These are phyloP conservation scores for Penicillium sclerotigenum DNA, from an alignment of 2,329 filamentous ascomycete genomes.

Conservation along the genomic window DNA sequence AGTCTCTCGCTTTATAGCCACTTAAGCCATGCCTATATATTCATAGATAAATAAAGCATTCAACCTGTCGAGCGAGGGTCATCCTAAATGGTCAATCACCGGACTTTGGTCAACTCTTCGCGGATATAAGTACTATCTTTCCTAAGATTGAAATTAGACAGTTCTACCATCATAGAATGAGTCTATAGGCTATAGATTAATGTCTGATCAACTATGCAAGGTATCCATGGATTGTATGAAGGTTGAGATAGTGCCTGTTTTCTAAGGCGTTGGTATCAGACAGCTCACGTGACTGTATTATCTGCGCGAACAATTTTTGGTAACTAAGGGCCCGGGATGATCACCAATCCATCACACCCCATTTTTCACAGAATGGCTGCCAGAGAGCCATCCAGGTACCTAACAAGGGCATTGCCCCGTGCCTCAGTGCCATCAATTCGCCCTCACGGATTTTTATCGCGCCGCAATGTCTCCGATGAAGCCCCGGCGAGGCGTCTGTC, in stretches of 20 bases:
- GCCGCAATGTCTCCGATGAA: slow-evolving; percentile 49
- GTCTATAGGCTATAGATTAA: not conserved
- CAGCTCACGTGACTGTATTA: slow-evolving; percentile 15
- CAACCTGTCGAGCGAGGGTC: too few relatives aligned
- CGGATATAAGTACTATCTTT: not conserved
- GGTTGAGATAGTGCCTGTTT: slow-evolving; percentile 1
- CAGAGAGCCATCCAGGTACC: slow-evolving; percentile 39
- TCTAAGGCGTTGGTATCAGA: slow-evolving; percentile 2
- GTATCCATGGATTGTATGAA: not conserved
- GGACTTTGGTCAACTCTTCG: not conserved
- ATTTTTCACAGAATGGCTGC: slow-evolving; percentile 36
- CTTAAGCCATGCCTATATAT: not conserved
- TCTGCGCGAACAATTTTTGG: slow-evolving; percentile 34
- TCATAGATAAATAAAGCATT: not conserved
- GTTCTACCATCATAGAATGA: not conserved
- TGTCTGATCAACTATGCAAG: too few relatives aligned
- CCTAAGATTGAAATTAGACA: not conserved
- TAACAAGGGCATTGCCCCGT: slow-evolving; percentile 39
- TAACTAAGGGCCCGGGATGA: slow-evolving; percentile 14
- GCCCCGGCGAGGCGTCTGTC: slow-evolving; percentile 33
- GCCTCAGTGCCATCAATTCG: slow-evolving; percentile 32
- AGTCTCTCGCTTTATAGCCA: not conserved
- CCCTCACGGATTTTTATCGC: slow-evolving; percentile 31
- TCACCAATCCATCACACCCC: slow-evolving; percentile 20
- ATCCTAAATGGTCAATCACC: too few relatives aligned